A percentile compares a stretch with the other conserved stretches of the same genome.
These are phyloP conservation scores for Vickermania ingenoplastis DNA, from an alignment of 208 protist species.

Conservation along the genomic window DNA sequence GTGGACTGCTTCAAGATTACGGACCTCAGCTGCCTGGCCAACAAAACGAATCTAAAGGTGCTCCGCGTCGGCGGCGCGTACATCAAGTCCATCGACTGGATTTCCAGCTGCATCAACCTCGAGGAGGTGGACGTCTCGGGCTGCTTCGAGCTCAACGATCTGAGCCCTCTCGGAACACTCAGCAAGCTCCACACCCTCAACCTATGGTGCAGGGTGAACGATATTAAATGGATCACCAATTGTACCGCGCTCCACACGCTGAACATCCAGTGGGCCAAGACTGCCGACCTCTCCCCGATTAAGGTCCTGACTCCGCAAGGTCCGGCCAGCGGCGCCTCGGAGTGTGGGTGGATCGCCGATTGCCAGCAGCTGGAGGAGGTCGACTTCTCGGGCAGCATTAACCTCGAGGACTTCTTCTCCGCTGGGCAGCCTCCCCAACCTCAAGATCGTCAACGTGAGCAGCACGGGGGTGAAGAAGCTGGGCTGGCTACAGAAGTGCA, in stretches of 20 bases:
- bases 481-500: neutral
- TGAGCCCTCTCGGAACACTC: neutral
- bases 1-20: constrained; percentile 1
- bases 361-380: constrained; percentile 2
- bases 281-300: neutral
- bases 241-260: constrained; percentile 1
- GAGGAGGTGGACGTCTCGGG: constrained; percentile 1
- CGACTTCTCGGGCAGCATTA: constrained; percentile 2
- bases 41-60: neutral
- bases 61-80: neutral
- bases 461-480: neutral
- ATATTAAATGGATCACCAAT: constrained; percentile 1
- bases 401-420: neutral
- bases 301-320: neutral
- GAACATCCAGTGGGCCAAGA: neutral
- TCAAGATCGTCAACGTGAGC: neutral
- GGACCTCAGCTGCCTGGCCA: neutral
- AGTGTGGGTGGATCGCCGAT: neutral
- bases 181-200: constrained; percentile 1
- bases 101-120: neutral
- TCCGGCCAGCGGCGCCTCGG: neutral
- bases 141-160: neutral
- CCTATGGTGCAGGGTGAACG: neutral
- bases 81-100: neutral
- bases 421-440: neutral